Conservation (phyloP, 2,329 filamentous ascomycete genomes). For the Tolypocladium tundrense region DNA sequence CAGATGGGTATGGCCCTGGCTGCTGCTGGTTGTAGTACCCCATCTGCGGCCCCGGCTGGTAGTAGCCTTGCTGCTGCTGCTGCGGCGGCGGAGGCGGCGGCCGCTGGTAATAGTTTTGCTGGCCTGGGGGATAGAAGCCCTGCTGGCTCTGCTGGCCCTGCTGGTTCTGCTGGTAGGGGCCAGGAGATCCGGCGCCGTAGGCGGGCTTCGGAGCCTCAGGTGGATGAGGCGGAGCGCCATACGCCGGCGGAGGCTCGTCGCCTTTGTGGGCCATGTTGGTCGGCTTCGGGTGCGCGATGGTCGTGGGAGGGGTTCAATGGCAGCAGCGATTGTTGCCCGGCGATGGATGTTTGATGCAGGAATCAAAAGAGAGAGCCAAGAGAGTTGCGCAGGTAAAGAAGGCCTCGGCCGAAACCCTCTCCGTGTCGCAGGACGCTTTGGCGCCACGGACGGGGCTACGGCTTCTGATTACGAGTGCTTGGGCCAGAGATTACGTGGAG, state of each 20-base stretch:
- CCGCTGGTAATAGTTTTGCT: conserved; percentile 19
- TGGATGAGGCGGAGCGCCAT: conserved; percentile 20
- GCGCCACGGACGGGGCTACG: conserved; percentile 2
- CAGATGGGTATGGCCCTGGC: conserved; percentile 19
- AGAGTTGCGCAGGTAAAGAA: not conserved
- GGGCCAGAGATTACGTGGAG: conserved; percentile 5
- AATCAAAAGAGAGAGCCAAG: not conserved
- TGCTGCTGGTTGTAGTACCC: conserved; percentile 32
- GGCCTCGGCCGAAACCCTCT: conserved; percentile 4
- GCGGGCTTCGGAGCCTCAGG: conserved; percentile 27
- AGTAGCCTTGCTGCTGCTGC: conserved; percentile 22
- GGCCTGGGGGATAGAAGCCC: conserved; percentile 15
- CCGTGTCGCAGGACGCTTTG: conserved; percentile 2
- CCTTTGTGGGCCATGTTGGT: conserved; percentile 32
- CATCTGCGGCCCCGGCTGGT: conserved; percentile 31
- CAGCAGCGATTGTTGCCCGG: not conserved
- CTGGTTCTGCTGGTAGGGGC: conserved; percentile 16
- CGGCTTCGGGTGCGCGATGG: not conserved
- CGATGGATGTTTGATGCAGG: not conserved
- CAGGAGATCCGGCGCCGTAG: conserved; percentile 24
- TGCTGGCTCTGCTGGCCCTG: conserved; percentile 8
- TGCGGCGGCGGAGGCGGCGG: conserved; percentile 5
- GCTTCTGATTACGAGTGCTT: conserved; percentile 13
- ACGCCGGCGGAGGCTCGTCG: conserved; percentile 37
- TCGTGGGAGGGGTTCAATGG: not conserved